phyloP scores from a whole-genome alignment of 1,284 basidiomycete genomes.

The Leccinum solheimii region DNA sequence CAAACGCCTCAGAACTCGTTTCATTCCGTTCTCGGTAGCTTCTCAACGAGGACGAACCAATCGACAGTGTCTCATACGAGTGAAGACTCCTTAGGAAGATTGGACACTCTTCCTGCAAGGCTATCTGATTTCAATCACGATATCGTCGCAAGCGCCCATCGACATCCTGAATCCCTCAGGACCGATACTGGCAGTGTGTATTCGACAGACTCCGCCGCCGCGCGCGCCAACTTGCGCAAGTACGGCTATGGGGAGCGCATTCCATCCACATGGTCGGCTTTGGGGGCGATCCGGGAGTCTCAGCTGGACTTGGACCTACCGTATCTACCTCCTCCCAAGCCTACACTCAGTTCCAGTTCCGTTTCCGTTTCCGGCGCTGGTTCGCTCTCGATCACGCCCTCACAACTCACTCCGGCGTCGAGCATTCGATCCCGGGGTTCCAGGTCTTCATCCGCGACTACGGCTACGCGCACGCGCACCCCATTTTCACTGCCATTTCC shows the following conservation, averaged over 20 bases:
- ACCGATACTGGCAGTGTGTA: slow-evolving; percentile 29
- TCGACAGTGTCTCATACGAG: neutral
- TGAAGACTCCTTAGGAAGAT: neutral
- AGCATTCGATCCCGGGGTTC: slow-evolving; percentile 4
- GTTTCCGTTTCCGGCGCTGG: neutral
- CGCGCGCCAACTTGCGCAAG: slow-evolving; percentile 28
- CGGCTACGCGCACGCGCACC: slow-evolving; percentile 1
- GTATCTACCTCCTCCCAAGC: slow-evolving; percentile 10
- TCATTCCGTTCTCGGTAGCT: neutral
- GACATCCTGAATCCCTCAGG: slow-evolving; percentile 5
- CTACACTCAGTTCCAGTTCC: neutral
- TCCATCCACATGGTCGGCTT: slow-evolving; percentile 28
- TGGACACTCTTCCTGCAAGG: neutral
- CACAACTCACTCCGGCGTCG: slow-evolving; percentile 13
- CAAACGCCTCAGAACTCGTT: neutral
- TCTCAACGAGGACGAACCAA: neutral
- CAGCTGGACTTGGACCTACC: slow-evolving; percentile 18
- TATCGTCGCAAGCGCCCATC: neutral
- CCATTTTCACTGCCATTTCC: neutral
- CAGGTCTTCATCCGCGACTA: neutral
- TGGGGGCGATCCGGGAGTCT: slow-evolving; percentile 16
- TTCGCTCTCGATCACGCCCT: slow-evolving; percentile 11
- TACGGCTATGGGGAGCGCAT: slow-evolving; percentile 26
- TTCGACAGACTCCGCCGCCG: slow-evolving; percentile 27
- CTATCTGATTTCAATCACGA: slow-evolving; percentile 12